A percentile compares a stretch with the other conserved stretches of the same genome.
Conservation (phyloP, 306 rosid species). For the Herpetospermum pedunculosum region DNA sequence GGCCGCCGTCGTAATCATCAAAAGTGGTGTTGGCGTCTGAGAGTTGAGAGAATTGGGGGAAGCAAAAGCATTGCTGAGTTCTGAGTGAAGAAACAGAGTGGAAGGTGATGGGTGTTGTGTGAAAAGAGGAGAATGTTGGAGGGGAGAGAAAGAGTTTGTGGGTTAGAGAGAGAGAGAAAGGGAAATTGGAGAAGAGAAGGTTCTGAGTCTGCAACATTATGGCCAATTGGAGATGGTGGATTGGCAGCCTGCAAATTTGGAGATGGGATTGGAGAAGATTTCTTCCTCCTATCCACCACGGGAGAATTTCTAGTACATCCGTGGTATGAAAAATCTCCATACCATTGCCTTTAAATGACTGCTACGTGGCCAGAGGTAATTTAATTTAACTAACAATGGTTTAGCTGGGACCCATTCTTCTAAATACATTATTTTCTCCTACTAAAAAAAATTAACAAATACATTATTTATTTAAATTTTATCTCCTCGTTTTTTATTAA, state of each 20-base stretch:
- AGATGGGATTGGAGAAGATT: neutral
- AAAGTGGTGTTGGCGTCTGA: conserved; percentile 5
- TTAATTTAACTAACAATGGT: too few relatives aligned
- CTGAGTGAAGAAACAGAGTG: conserved; percentile 18
- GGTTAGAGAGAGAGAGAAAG: conserved; percentile 11
- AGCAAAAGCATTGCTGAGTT: conserved; percentile 20
- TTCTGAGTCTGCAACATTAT: conserved; percentile 49
- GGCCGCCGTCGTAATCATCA: conserved; percentile 51
- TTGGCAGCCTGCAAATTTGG: neutral
- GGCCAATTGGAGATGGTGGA: too few relatives aligned
- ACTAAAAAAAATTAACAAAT: too few relatives aligned
- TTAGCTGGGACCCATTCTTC: too few relatives aligned
- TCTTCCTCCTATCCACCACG: too few relatives aligned
- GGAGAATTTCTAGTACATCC: too few relatives aligned
- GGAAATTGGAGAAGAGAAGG: conserved; percentile 27
- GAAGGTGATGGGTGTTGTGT: conserved; percentile 31
- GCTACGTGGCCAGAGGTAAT: too few relatives aligned
- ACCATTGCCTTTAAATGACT: too few relatives aligned
- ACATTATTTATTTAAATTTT: too few relatives aligned
- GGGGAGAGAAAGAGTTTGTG: conserved; percentile 15
- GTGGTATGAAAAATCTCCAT: too few relatives aligned
- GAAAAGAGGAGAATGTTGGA: conserved; percentile 12
- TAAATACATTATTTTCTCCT: too few relatives aligned
- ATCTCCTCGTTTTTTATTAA: too few relatives aligned
- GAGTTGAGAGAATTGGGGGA: conserved; percentile 32